phyloP scores from a whole-genome alignment of 345 rosid species.

The Citrus hindsii region DNA sequence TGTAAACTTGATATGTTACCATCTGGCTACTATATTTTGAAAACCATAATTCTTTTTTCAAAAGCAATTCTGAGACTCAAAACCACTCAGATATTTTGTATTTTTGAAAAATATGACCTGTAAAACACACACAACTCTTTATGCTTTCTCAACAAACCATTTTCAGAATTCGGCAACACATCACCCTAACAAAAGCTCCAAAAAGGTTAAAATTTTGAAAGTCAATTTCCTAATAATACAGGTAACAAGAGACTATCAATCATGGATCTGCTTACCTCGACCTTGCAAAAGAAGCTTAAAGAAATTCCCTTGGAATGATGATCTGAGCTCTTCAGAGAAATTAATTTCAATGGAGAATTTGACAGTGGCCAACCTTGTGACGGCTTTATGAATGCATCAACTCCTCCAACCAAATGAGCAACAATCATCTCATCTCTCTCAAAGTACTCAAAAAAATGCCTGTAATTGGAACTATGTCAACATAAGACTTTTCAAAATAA shows the following conservation, averaged over 20 bases:
- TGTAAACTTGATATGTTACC: background rate
- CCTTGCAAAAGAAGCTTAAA: conserved; percentile 49
- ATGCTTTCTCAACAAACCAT: background rate
- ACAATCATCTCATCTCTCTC: conserved; percentile 61
- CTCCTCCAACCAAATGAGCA: conserved; percentile 57
- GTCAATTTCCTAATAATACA: background rate
- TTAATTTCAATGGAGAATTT: conserved; percentile 42
- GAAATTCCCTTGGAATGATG: conserved; percentile 49
- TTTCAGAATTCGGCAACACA: background rate
- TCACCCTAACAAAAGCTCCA: background rate
- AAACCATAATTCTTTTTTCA: background rate
- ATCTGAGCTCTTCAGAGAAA: conserved; percentile 46
- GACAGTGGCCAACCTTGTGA: conserved; percentile 72
- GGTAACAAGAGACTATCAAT: background rate
- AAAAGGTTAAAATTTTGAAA: background rate
- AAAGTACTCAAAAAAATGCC: conserved; percentile 65
- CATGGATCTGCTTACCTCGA: conserved; percentile 45
- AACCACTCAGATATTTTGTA: background rate
- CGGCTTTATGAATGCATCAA: conserved; percentile 58
- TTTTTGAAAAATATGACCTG: background rate
- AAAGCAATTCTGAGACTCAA: background rate
- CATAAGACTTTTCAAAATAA: background rate
- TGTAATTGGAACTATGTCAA: conserved; percentile 25
- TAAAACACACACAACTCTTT: background rate
- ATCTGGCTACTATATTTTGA: background rate